phyloP scores from a whole-genome alignment of 2,329 filamentous ascomycete species.

The Fusarium foetens region DNA sequence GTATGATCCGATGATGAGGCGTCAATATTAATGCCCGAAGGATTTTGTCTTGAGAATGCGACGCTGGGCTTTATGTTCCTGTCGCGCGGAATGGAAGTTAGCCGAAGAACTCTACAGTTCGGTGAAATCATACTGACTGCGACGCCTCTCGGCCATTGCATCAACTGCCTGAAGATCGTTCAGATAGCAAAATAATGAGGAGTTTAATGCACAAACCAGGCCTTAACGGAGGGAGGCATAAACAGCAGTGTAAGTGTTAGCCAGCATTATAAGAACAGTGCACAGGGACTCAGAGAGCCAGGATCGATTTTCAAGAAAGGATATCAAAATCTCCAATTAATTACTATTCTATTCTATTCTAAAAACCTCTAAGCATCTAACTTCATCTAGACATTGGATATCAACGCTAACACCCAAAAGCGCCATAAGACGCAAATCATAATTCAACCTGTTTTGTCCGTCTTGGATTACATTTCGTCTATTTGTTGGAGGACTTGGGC shows the following conservation, averaged over 20 bases:
- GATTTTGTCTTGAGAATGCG: rapidly evolving
- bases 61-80: rapidly evolving
- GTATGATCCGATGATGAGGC: background rate
- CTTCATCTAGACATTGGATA: background rate
- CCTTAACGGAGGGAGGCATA: rapidly evolving
- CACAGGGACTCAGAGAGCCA: rapidly evolving
- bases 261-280: rapidly evolving
- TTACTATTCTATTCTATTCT: background rate
- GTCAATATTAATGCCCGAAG: rapidly evolving
- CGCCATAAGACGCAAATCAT: no score
- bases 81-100: rapidly evolving
- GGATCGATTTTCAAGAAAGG: rapidly evolving
- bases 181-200: background rate
- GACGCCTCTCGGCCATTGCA: no score
- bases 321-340: background rate
- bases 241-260: rapidly evolving
- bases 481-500: slow-evolving; percentile 25
- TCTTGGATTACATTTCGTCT: background rate
- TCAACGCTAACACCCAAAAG: background rate
- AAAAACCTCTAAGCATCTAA: no score
- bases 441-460: background rate
- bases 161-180: rapidly evolving
- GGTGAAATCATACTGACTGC: no score
- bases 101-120: background rate
- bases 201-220: rapidly evolving